Conservation (phyloP, 148 eudicot species). For the Persicaria tinctoria region DNA sequence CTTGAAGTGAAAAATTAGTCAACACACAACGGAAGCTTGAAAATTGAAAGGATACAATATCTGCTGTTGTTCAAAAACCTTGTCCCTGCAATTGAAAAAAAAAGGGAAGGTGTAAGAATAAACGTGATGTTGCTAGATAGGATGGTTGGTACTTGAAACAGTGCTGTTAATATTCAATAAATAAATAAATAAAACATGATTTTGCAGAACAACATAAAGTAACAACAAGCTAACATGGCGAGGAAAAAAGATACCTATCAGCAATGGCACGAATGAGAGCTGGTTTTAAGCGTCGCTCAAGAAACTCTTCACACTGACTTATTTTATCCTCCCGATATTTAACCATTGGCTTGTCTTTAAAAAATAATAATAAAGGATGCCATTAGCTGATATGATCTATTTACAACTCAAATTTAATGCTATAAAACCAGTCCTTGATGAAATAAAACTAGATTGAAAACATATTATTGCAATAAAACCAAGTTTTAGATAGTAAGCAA, state of each 20-base stretch:
- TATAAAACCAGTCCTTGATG: too few species aligned
- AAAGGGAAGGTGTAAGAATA: conserved; percentile 9
- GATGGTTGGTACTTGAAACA: not conserved
- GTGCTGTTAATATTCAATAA: not conserved
- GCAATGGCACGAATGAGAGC: conserved; percentile 76
- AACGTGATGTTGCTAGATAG: not conserved
- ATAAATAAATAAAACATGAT: not conserved
- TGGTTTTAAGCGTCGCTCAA: conserved; percentile 73
- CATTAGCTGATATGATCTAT: not conserved
- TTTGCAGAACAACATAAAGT: not conserved
- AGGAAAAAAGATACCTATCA: conserved; percentile 40
- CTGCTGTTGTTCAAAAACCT: conserved; percentile 81
- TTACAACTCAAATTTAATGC: not conserved
- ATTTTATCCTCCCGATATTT: conserved; percentile 44
- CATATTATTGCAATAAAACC: too few species aligned
- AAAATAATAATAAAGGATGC: not conserved
- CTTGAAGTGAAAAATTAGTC: not conserved
- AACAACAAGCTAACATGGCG: not conserved
- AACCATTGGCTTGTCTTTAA: conserved; percentile 37
- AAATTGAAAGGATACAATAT: conserved; percentile 64
- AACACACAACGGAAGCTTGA: not conserved
- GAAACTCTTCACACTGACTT: conserved; percentile 69
- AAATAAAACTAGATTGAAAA: too few species aligned
- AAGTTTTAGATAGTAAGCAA: too few species aligned
- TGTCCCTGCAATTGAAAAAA: conserved; percentile 67